Evolutionary conservation across 2,329 filamentous ascomycete species (phyloP).

Genomic region (Neoarthrinium moseri): DNA sequence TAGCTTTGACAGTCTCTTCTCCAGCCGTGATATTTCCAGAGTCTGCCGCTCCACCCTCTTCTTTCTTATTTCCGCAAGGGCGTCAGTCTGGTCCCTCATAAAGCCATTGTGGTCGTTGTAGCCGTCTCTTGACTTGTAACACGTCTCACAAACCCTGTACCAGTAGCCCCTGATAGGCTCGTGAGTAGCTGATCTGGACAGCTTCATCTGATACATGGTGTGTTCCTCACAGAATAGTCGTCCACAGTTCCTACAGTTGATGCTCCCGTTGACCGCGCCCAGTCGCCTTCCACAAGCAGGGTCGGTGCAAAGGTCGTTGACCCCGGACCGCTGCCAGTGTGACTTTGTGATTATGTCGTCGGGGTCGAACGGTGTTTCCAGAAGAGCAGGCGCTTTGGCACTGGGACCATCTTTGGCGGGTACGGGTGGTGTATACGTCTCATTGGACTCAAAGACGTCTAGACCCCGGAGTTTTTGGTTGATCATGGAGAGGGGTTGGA

Average conservation of each 20-base stretch:
- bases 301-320: constrained; percentile 80
- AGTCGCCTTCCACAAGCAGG: constrained; percentile 80
- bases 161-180: constrained; percentile 88
- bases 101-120: constrained; percentile 87
- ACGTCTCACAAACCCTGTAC: constrained; percentile 98
- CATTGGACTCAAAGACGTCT: constrained; percentile 92
- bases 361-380: constrained; percentile 61
- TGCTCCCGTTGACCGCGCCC: constrained; percentile 74
- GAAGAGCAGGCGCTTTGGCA: constrained; percentile 29
- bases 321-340: constrained; percentile 82
- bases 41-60: constrained; percentile 81
- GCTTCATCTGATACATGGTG: constrained; percentile 99
- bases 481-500: constrained; percentile 85
- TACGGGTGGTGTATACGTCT: constrained; percentile 47
- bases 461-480: constrained; percentile 93
- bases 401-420: constrained; percentile 27
- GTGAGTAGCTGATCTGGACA: constrained; percentile 83
- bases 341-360: constrained; percentile 85
- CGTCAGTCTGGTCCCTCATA: constrained; percentile 68
- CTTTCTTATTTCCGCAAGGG: constrained; percentile 69
- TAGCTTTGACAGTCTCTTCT: constrained; percentile 88
- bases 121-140: constrained; percentile 92
- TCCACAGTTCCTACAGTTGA: constrained; percentile 94
- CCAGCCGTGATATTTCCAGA: constrained; percentile 83
- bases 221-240: constrained; percentile 95